Base-by-base conservation (phyloP, 257 asterid genomes). In the Fraxinus anomala region DNA sequence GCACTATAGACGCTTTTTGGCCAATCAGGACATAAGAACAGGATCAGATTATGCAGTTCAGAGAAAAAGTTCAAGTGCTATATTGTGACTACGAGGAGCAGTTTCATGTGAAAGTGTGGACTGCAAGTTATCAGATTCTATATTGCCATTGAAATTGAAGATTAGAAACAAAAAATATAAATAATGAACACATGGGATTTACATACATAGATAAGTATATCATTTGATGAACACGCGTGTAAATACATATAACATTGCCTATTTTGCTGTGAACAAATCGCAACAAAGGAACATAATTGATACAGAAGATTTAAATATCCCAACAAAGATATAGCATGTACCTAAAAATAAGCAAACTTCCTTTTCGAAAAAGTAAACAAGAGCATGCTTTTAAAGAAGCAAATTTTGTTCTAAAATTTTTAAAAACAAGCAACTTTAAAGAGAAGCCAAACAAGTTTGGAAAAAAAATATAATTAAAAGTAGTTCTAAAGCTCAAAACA, bases 51-150 rank as follows among this genome's bases (percentile, higher is more conserved):
- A 12, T 61, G 68, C 47, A 51, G 40, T 34, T 16, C 42, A 70
- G 10, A 56, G 26, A 72, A 83, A 68, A 71, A 34, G 33, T 56
- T 76, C 70, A 73, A 80, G 69, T 33, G 68, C 72, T 36, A 74
- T 74, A n/a, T 16, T 26, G 79, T 74, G 40, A 23, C 71, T 17
- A 21, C 24, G 71, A n/a, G 44, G 30, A 67, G 31, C 28, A 73
- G 33, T 39, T 56, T 14, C 39, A 56, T 10, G 17, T 36, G 72
- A 30, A 42, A 70, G 5, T 44, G 42, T 1, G 10, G 44, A 36
- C 73, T 44, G 37, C 44, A 40, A 23, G 40, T 63, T 54, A 66
- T 49, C 73, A 14, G 31, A 9, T 7, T 24, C 31, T 67, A 13
- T 37, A 34, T 14, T 5, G 61, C 30, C 81, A 9, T 40, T 36